Evolutionary conservation across 2,329 filamentous ascomycete species (phyloP).

Genomic region (Elsinoe arachidis): DNA sequence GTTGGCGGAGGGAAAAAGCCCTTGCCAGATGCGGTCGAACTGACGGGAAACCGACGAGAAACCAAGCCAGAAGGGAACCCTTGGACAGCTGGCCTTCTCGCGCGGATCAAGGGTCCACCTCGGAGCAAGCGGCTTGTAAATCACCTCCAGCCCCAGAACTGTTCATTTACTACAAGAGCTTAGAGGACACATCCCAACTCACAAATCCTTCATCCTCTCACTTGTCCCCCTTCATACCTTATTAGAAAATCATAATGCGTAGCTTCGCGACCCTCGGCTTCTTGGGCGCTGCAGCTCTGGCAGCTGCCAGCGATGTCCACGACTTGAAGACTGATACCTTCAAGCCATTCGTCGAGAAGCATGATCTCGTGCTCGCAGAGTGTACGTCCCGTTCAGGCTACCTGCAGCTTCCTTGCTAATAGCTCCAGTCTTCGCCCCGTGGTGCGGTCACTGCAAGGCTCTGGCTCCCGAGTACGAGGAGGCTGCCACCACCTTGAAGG

Average conservation of each 20-base stretch:
- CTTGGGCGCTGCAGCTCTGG: slow-evolving; percentile 49
- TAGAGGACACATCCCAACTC: background rate
- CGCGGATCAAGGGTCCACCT: background rate
- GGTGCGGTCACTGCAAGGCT: slow-evolving; percentile 98
- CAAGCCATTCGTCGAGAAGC: slow-evolving; percentile 71
- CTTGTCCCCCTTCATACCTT: background rate
- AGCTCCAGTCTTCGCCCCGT: slow-evolving; percentile 74
- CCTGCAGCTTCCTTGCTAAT: background rate
- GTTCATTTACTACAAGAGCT: background rate
- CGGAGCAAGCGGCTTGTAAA: slow-evolving; percentile 2
- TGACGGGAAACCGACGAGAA: too few relatives aligned
- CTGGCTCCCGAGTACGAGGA: slow-evolving; percentile 88
- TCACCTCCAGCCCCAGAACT: background rate
- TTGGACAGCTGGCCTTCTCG: slow-evolving; percentile 1
- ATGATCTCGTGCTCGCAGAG: slow-evolving; percentile 87
- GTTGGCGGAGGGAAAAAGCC: slow-evolving; percentile 1
- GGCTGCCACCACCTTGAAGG: slow-evolving; percentile 73
- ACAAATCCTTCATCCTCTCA: slow-evolving; percentile 4
- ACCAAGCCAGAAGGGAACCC: too few relatives aligned
- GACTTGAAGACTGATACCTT: slow-evolving; percentile 83
- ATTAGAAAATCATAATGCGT: slow-evolving; percentile 17
- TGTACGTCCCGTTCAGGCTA: slow-evolving; percentile 50
- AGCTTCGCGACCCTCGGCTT: slow-evolving; percentile 30
- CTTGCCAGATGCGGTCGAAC: background rate
- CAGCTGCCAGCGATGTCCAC: slow-evolving; percentile 69